Evolutionary conservation across 257 asterid genomes (phyloP).

Genomic region (Solanum medicagineum): DNA sequence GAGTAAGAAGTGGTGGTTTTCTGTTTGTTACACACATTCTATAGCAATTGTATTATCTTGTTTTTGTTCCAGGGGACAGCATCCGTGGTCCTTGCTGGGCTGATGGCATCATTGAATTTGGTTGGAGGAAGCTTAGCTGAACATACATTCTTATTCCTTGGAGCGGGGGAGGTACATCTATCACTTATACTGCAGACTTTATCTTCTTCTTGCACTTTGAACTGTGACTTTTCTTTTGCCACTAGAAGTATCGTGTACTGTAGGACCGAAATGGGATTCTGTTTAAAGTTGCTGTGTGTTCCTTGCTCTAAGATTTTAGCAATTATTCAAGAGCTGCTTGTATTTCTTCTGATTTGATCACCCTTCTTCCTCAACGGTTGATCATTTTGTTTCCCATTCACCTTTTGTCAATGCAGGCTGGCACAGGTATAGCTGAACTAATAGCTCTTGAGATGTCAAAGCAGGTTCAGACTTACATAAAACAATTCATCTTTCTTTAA

Average conservation of each 20-base stretch:
- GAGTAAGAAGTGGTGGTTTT: background rate
- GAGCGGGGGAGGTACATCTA: conserved; percentile 70
- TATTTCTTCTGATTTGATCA: background rate
- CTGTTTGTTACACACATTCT: background rate
- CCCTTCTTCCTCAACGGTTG: background rate
- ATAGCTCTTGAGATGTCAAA: conserved; percentile 88
- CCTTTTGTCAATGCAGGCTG: conserved; percentile 53
- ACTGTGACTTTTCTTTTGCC: background rate
- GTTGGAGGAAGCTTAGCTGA: conserved; percentile 67
- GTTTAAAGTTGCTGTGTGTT: background rate
- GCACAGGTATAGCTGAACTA: conserved; percentile 93
- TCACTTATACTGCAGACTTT: background rate
- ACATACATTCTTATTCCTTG: conserved; percentile 64
- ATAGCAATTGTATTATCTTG: background rate
- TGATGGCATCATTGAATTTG: conserved; percentile 47
- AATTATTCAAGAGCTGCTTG: background rate
- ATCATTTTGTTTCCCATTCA: background rate
- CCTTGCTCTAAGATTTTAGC: background rate
- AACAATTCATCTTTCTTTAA: background rate
- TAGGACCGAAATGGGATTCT: background rate
- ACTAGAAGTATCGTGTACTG: background rate
- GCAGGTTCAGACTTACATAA: conserved; percentile 37
- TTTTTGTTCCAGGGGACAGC: conserved; percentile 62
- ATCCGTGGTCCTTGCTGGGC: conserved; percentile 74
- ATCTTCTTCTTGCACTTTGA: background rate